A percentile compares a stretch with the other conserved stretches of the same genome.
These are phyloP conservation scores for Fagopyrum tataricum DNA, from an alignment of 148 eudicot species.

Conservation along the genomic window DNA sequence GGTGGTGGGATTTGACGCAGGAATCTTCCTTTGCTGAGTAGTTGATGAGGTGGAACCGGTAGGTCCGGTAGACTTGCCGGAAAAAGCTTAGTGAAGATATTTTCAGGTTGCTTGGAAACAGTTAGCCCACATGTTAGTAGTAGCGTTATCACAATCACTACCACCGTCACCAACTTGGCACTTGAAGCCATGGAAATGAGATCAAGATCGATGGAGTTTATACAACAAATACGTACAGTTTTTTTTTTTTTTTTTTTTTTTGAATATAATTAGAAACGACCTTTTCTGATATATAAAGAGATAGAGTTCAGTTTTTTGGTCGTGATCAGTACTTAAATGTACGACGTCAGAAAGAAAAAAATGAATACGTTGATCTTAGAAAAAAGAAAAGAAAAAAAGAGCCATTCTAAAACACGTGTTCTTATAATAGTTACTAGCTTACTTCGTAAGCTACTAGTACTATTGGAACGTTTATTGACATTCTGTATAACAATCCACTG, in stretches of 20 bases:
- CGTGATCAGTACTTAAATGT: not conserved
- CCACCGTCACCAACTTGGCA: not conserved
- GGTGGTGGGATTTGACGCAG: not conserved
- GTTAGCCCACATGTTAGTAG: not conserved
- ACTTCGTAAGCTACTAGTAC: no score
- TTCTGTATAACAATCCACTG: no score
- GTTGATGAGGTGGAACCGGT: not conserved
- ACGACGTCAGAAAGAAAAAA: no score
- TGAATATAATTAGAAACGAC: not conserved
- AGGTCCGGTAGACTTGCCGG: not conserved
- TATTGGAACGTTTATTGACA: no score
- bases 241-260: no score
- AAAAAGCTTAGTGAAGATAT: not conserved
- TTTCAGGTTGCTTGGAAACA: not conserved
- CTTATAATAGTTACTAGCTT: no score
- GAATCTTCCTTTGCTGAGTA: not conserved
- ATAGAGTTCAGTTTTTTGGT: no score
- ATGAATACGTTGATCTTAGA: no score
- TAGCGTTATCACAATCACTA: not conserved
- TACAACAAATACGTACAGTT: no score
- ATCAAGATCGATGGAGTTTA: no score
- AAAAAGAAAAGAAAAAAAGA: no score
- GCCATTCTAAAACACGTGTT: no score
- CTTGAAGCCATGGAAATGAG: not conserved
- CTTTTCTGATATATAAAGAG: not conserved